A percentile compares a stretch with the other conserved stretches of the same genome.
These are phyloP conservation scores for Coelastrella sp. DNA, from an alignment of 139 green algal species.

Conservation along the genomic window DNA sequence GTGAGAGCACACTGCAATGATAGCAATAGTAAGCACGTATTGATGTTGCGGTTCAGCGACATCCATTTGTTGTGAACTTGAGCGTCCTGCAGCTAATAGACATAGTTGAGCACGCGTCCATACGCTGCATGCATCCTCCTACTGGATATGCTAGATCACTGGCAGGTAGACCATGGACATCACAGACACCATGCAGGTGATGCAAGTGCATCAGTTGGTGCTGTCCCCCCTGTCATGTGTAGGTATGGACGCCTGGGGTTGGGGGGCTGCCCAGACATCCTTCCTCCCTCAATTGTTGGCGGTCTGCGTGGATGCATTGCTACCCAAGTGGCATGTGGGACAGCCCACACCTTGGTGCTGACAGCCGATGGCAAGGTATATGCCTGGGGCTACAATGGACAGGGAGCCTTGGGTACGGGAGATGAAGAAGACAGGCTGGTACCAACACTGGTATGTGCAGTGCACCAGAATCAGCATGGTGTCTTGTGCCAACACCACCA, in stretches of 20 bases:
- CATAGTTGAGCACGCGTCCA: too few relatives aligned
- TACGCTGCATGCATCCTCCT: too few relatives aligned
- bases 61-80: not conserved
- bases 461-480: not conserved
- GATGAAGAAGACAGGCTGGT: not conserved
- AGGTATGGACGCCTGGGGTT: slow-evolving; percentile 21
- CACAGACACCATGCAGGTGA: too few relatives aligned
- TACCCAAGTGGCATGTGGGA: slow-evolving; percentile 23
- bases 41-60: too few relatives aligned
- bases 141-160: too few relatives aligned
- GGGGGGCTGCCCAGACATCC: slow-evolving; percentile 14
- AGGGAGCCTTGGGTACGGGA: not conserved
- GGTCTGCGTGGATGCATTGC: not conserved
- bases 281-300: slow-evolving; percentile 13
- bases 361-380: slow-evolving; percentile 11
- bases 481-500: not conserved
- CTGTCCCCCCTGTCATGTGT: too few relatives aligned
- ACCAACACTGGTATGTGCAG: slow-evolving; percentile 27
- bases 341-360: slow-evolving; percentile 14
- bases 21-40: too few relatives aligned
- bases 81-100: too few relatives aligned
- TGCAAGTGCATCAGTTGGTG: too few relatives aligned
- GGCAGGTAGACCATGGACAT: too few relatives aligned
- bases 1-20: too few relatives aligned
- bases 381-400: slow-evolving; percentile 11